Evolutionary conservation across 2,329 filamentous ascomycete genomes (phyloP).

Genomic region (Cercospora sp.): DNA sequence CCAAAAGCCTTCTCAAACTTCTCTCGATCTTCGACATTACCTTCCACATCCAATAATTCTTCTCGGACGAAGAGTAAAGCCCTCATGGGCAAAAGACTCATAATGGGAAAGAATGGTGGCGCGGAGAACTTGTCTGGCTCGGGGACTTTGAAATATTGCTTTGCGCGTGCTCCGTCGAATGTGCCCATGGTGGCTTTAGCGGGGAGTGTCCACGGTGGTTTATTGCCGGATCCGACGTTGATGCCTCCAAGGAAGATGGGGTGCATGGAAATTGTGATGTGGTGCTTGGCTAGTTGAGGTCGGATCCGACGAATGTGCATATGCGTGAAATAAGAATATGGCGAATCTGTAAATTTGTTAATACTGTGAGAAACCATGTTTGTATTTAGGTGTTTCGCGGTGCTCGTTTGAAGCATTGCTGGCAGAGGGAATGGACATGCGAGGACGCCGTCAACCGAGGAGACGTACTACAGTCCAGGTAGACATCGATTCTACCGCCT

Average conservation of each 20-base stretch:
- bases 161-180: constrained; percentile 53
- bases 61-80: constrained; percentile 64
- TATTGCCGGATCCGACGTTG: constrained; percentile 57
- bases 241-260: constrained; percentile 66
- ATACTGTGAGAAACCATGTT: neutral
- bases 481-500: constrained; percentile 60
- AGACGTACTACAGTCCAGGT: constrained; percentile 64
- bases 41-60: constrained; percentile 41
- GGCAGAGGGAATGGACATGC: neutral
- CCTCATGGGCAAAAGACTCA: constrained; percentile 49
- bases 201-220: constrained; percentile 70
- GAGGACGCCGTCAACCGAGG: neutral
- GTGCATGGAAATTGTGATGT: constrained; percentile 49
- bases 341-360: constrained; percentile 13
- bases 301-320: constrained; percentile 22
- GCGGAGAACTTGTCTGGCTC: constrained; percentile 31
- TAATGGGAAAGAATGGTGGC: constrained; percentile 56
- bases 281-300: constrained; percentile 15
- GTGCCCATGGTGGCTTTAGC: constrained; percentile 64
- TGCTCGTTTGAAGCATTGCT: neutral
- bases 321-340: constrained; percentile 22
- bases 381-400: neutral
- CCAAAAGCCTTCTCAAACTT: constrained; percentile 58
- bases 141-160: constrained; percentile 50
- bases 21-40: constrained; percentile 36